These are phyloP conservation scores for Xenosphaeropsis pyriputrescens DNA, from an alignment of 2,329 filamentous ascomycete species.

Conservation along the genomic window DNA sequence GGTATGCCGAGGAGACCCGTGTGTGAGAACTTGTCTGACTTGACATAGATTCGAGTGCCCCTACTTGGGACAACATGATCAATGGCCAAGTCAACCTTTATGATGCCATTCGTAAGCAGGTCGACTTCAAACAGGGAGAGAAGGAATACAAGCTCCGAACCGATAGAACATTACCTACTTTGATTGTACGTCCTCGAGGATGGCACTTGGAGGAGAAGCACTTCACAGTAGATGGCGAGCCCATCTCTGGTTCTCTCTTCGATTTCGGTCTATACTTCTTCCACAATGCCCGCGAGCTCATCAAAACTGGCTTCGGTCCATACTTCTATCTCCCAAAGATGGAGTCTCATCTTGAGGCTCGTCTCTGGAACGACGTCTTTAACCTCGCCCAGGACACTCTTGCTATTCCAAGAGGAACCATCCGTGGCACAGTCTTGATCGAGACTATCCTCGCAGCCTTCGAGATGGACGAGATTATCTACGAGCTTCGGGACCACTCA, in stretches of 20 bases:
- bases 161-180: slow-evolving; percentile 72
- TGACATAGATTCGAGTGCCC: slow-evolving; percentile 69
- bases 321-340: slow-evolving; percentile 99
- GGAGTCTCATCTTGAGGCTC: slow-evolving; percentile 93
- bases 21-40: background rate
- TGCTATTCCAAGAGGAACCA: slow-evolving; percentile 77
- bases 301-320: slow-evolving; percentile 71
- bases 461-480: slow-evolving; percentile 99
- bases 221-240: slow-evolving; percentile 86
- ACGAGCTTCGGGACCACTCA: slow-evolving; percentile 93
- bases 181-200: slow-evolving; percentile 87
- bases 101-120: slow-evolving; percentile 82
- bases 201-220: slow-evolving; percentile 99
- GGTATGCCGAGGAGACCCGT: slow-evolving; percentile 34
- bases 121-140: slow-evolving; percentile 89
- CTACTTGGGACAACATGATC: slow-evolving; percentile 99
- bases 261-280: slow-evolving; percentile 99
- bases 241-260: slow-evolving; percentile 84
- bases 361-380: slow-evolving; percentile 97
- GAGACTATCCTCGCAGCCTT: slow-evolving; percentile 97
- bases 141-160: slow-evolving; percentile 98
- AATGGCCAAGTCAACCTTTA: slow-evolving; percentile 96
- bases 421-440: slow-evolving; percentile 88
- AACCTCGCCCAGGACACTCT: slow-evolving; percentile 91
- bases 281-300: slow-evolving; percentile 87